phyloP scores from a whole-genome alignment of 768 basidiomycete species.

The Lactarius hatsudake region DNA sequence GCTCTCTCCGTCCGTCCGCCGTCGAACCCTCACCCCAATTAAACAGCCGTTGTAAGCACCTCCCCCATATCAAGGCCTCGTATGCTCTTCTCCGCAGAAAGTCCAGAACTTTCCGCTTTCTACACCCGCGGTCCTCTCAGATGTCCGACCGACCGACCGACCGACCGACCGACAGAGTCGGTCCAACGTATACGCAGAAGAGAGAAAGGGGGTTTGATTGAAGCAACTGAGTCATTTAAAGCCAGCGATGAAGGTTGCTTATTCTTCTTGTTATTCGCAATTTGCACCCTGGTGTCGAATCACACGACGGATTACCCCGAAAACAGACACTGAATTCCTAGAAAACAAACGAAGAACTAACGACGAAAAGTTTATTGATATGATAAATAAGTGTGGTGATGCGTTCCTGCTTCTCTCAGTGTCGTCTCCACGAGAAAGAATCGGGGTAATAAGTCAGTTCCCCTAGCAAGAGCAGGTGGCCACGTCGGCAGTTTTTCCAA shows the following conservation, averaged over 20 bases:
- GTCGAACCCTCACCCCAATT: too few relatives aligned
- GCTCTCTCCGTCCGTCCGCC: neutral
- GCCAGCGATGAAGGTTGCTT: neutral
- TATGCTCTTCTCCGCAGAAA: neutral
- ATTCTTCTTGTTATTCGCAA: neutral
- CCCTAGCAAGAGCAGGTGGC: constrained; percentile 12
- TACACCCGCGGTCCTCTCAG: neutral
- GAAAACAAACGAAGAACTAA: neutral
- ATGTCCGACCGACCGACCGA: neutral
- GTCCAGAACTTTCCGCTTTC: neutral
- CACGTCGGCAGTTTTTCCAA: constrained; percentile 20
- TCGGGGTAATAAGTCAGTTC: neutral
- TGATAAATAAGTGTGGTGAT: neutral
- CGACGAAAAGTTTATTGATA: too few relatives aligned
- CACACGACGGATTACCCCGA: neutral
- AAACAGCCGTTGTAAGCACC: neutral
- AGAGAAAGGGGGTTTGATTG: neutral
- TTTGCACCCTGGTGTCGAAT: neutral
- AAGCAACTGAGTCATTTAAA: neutral
- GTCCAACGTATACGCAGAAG: neutral
- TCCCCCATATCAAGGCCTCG: neutral
- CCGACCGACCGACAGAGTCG: too few relatives aligned
- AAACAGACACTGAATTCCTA: neutral
- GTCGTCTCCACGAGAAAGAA: neutral
- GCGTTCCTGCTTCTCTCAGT: neutral